Evolutionary conservation across 768 basidiomycete species (phyloP), one percentile per base, ranked within the genome.

Genomic region (Kwoniella sp.): DNA sequence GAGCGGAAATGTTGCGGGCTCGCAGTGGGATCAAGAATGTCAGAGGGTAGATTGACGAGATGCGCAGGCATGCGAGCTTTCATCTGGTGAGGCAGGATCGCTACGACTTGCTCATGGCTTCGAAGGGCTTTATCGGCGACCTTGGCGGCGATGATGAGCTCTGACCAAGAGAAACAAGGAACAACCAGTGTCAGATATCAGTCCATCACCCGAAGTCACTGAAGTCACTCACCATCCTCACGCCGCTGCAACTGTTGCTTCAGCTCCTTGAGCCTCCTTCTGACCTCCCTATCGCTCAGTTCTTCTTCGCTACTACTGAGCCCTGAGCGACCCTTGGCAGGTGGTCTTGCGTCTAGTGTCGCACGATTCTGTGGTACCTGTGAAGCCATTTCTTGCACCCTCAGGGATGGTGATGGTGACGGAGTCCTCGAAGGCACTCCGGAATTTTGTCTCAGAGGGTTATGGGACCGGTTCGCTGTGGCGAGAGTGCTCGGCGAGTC

Each of bases 81-180:
- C 31, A 70, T 15, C 20, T 61, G 59, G 4, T 50, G 29, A 11
- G 72, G 72, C 2, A 73, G 61, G 17, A 50, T 23, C 1, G 69
- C 55, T 29, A 71, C 52, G 26, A 73, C 29, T 12, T 66, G 34
- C 61, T 77, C 75, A 31, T 77, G 73, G 20, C 54, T 65, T 23
- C 65, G 28, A 15, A 77, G 50, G 57, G 70, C 71, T 48, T 63
- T 57, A 30, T 74, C 68, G n/a, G 75, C 75, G 4, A 73, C 69
- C 59, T 69, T 57, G 20, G 75, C 71, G 29, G 75, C 75, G 59
- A 77, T 66, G 15, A 68, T 57, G 12, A 77, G 58, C 65, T 77
- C 75, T 77, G 34, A 11, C 0, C n/a, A n/a, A n/a, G n/a, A n/a
- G n/a, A n/a, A n/a, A n/a, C n/a, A n/a, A n/a, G 2, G 22, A n/a